Conservation (phyloP, 1,139 yeast genomes). For the Spathaspora sp. region DNA sequence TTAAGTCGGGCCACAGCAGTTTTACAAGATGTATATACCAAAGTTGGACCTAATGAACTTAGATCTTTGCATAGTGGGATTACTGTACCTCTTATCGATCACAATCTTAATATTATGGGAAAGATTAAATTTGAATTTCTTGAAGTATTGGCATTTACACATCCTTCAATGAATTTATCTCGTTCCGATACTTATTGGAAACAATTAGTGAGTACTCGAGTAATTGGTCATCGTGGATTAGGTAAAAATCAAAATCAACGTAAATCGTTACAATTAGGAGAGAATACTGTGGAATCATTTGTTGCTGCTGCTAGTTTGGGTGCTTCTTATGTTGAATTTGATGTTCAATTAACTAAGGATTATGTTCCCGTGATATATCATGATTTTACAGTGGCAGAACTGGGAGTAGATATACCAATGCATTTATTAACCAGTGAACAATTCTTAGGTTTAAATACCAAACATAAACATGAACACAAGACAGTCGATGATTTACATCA, state of each 20-base stretch:
- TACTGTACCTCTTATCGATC: conserved; percentile 78
- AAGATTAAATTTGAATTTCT: conserved; percentile 72
- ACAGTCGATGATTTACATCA: conserved; percentile 32
- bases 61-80: conserved; percentile 66
- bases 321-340: conserved; percentile 90
- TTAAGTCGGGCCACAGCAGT: conserved; percentile 88
- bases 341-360: conserved; percentile 95
- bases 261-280: conserved; percentile 88
- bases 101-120: conserved; percentile 75
- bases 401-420: conserved; percentile 97
- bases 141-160: conserved; percentile 71
- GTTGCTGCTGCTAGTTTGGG: conserved; percentile 97
- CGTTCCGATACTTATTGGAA: conserved; percentile 91
- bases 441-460: conserved; percentile 57
- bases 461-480: conserved; percentile 15
- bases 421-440: conserved; percentile 89
- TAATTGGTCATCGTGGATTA: conserved; percentile 94
- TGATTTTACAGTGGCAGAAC: conserved; percentile 92
- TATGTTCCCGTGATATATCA: conserved; percentile 91
- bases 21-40: conserved; percentile 60
- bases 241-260: conserved; percentile 79
- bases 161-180: conserved; percentile 65
- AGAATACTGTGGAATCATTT: conserved; percentile 91
- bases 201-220: conserved; percentile 82
- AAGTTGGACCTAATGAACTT: conserved; percentile 63